A percentile compares a stretch with the other conserved stretches of the same genome.
These are phyloP conservation scores for Pholiota conissans DNA, from an alignment of 768 basidiomycete species.

Conservation along the genomic window DNA sequence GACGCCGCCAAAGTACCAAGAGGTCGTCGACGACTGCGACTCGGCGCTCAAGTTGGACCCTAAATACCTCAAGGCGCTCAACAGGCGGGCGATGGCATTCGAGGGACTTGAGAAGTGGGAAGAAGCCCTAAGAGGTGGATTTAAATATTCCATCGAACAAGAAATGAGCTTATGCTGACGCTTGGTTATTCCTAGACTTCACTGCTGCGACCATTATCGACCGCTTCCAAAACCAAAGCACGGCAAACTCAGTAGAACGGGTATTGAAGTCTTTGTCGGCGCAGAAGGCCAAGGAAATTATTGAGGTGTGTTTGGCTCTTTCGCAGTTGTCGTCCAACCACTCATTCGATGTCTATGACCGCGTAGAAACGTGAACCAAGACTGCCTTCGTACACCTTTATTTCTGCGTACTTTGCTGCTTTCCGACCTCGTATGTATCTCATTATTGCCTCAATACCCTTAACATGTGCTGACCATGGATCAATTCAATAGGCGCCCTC, in stretches of 20 bases:
- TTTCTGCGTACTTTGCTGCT: conserved; percentile 94
- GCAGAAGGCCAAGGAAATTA: conserved; percentile 70
- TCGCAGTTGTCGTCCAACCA: too few relatives aligned
- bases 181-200: conserved; percentile 58
- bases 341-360: too few relatives aligned
- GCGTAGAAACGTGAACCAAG: conserved; percentile 70
- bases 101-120: conserved; percentile 75
- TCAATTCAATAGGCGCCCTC: conserved; percentile 48
- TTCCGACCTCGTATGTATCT: conserved; percentile 84
- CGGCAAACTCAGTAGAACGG: conserved; percentile 85
- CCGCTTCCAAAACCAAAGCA: conserved; percentile 81
- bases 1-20: conserved; percentile 78
- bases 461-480: not conserved
- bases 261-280: conserved; percentile 82
- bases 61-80: conserved; percentile 87
- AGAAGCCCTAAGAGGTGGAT: conserved; percentile 77
- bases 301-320: conserved; percentile 50
- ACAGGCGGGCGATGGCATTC: conserved; percentile 83
- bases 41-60: conserved; percentile 81
- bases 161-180: not conserved
- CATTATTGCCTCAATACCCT: not conserved
- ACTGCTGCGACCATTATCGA: conserved; percentile 96
- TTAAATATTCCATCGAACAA: not conserved
- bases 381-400: conserved; percentile 88
- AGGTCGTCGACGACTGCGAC: conserved; percentile 87